phyloP scores from a whole-genome alignment of 2,329 filamentous ascomycete species.

The Arthrobotrys sinensis region DNA sequence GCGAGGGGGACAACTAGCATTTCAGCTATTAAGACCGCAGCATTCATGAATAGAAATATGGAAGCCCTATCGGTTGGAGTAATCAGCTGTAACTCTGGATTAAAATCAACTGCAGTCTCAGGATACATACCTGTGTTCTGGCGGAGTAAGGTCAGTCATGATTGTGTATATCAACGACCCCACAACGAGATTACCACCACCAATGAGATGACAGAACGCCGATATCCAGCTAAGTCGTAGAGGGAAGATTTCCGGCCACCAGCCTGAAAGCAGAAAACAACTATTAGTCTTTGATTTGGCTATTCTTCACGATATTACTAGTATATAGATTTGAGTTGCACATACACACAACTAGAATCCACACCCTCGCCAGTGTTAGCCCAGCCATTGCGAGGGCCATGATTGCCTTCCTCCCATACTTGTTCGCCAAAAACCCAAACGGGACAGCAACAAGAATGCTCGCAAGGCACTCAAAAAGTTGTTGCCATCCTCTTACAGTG shows the following conservation, averaged over 20 bases:
- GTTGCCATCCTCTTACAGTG: constrained; percentile 2
- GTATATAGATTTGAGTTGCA: background rate
- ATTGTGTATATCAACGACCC: constrained; percentile 13
- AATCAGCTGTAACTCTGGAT: too few species aligned
- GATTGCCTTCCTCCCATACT: background rate
- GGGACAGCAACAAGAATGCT: constrained; percentile 11
- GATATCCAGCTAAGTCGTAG: constrained; percentile 8
- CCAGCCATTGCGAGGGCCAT: background rate
- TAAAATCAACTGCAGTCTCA: background rate
- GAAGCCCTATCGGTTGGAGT: background rate
- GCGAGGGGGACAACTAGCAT: constrained; percentile 4
- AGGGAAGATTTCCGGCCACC: constrained; percentile 8
- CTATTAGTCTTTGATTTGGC: background rate
- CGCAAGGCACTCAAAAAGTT: constrained; percentile 3
- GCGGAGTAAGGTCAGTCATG: background rate
- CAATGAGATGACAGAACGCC: constrained; percentile 2
- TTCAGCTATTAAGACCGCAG: background rate
- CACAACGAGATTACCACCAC: background rate
- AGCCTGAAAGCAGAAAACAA: background rate
- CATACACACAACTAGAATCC: constrained; percentile 2
- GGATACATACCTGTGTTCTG: background rate
- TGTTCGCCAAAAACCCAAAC: constrained; percentile 16
- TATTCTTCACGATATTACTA: background rate
- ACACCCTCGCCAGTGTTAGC: constrained; percentile 1
- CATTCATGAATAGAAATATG: constrained; percentile 16